Conservation (phyloP, 345 rosid genomes). For the Eucalyptus curtisii region DNA sequence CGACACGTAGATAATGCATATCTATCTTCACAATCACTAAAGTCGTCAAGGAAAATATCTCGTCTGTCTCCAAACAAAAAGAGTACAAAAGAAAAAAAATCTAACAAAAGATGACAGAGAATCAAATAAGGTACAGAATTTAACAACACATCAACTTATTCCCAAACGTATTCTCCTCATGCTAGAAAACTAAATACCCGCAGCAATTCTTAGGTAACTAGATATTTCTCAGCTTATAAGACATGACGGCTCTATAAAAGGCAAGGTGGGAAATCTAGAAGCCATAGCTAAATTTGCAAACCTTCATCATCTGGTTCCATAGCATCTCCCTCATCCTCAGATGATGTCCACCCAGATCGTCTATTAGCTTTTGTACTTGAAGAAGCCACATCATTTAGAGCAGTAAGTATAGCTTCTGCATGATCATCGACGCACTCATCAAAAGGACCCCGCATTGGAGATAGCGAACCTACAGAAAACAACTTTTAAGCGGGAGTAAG, state of each 20-base stretch:
- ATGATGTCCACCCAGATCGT: constrained; percentile 72
- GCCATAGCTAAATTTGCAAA: background rate
- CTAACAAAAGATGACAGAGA: background rate
- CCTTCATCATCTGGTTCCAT: constrained; percentile 77
- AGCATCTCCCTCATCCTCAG: constrained; percentile 81
- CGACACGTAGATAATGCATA: background rate
- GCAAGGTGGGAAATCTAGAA: background rate
- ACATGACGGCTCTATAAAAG: background rate
- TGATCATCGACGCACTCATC: constrained; percentile 49
- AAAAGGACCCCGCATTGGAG: constrained; percentile 48
- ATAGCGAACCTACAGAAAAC: constrained; percentile 36
- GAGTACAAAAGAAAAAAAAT: background rate
- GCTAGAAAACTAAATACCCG: background rate
- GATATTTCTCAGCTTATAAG: background rate
- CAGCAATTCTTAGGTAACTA: background rate
- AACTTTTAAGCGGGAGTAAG: background rate
- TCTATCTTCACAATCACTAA: background rate
- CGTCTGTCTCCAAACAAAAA: background rate
- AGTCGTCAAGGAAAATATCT: background rate
- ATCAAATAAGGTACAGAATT: background rate
- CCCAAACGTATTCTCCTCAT: background rate
- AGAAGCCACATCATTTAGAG: constrained; percentile 57
- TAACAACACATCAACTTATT: background rate
- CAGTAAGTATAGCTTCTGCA: constrained; percentile 57
- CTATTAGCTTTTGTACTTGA: constrained; percentile 37